Base-by-base conservation (phyloP, 2,329 filamentous ascomycete species). In the Pseudocercospora fijiensis region DNA sequence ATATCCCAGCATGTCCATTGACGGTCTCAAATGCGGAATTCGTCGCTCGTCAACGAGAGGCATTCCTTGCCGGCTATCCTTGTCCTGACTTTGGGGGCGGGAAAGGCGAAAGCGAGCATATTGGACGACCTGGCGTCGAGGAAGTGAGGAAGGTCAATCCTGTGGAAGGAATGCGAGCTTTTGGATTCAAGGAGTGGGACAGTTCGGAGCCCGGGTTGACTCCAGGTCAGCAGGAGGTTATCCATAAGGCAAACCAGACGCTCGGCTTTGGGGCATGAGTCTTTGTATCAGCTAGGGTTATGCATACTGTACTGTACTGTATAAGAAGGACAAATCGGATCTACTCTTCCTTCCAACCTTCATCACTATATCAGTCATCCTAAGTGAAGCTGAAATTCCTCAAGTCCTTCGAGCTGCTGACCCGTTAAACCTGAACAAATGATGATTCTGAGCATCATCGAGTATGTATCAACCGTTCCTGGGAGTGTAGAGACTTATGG, bases 1-100 rank as follows among this genome's bases (percentile, higher is more conserved):
- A 97, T 72, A 96, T 97, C 61, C 92, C 93, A 0, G 88, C 91
- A 0, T 95, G 90, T 60, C 92, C 93, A 0, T 82, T 92, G 28
- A 96, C 92, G 0, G 85, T 88, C 59, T 78, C 82, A 43, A 96
- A 95, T 71, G 87, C 89, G 0, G 78, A 84, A 22, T 95, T 93
- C 73, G 80, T 94, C 0, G 82, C 78, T 1, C 83, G 85, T 16
- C 92, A 96, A 78, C 84, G 89, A 20, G 81, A 86, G n/a, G 85
- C 86, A 0, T 95, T 95, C 69, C 76, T 89, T 2, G 74, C 80
- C 0, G 92, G 92, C 4, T 67, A 67, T 22, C 73, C 74, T 11
- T 73, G 71, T 53, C 82, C 82, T 0, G 82, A 84, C 63, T 84
- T 83, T 69, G 81, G 80, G 0, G 79, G 81, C 1, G 90, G 90